phyloP scores from a whole-genome alignment of 73 alveolate species.

The Urostyla sp. region DNA sequence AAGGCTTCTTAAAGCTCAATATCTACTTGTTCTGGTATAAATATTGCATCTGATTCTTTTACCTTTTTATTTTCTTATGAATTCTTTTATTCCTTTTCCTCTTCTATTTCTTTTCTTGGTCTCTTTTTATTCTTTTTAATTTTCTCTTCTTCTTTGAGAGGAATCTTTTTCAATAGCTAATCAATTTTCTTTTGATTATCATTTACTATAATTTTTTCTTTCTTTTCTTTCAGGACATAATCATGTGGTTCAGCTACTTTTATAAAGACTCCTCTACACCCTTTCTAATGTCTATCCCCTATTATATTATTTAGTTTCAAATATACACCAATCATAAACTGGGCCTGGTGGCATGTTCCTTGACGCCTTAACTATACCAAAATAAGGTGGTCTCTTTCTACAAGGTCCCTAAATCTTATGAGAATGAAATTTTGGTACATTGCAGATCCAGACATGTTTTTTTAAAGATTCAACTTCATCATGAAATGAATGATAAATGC shows the following conservation, averaged over 20 bases:
- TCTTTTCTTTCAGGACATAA: conserved; percentile 10
- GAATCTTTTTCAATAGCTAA: conserved; percentile 2
- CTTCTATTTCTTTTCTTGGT: conserved; percentile 14
- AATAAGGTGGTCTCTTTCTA: conserved; percentile 79
- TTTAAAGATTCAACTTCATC: conserved; percentile 87
- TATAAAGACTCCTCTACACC: conserved; percentile 82
- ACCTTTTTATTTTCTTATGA: neutral
- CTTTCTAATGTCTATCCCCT: conserved; percentile 74
- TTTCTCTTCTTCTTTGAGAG: neutral
- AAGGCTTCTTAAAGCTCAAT: conserved; percentile 5
- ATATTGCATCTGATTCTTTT: neutral
- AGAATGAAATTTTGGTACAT: conserved; percentile 37
- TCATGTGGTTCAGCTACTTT: conserved; percentile 80
- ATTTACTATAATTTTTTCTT: neutral
- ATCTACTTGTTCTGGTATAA: conserved; percentile 3
- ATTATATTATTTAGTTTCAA: conserved; percentile 37
- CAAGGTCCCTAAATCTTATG: conserved; percentile 74
- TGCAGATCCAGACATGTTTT: conserved; percentile 88
- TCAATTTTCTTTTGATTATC: conserved; percentile 27
- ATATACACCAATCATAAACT: conserved; percentile 50
- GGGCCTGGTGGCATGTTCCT: conserved; percentile 70
- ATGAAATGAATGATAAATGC: conserved; percentile 82
- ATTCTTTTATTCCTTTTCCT: neutral
- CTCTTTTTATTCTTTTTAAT: neutral
- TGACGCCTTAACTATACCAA: conserved; percentile 81